phyloP scores from a whole-genome alignment of 169 alveolate species.

The Plasmodium malariae region DNA sequence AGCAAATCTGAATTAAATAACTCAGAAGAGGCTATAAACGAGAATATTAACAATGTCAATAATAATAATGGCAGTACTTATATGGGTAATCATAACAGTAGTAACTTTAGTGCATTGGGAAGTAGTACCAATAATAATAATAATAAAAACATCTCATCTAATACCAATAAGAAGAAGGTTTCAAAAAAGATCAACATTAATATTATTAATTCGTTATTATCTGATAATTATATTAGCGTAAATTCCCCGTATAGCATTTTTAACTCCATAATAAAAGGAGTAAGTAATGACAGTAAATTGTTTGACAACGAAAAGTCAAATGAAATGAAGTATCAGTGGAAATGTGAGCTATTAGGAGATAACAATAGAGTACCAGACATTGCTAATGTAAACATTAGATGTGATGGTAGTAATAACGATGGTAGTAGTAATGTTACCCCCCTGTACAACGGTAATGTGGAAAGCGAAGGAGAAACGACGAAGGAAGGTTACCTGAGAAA shows the following conservation, averaged over 20 bases:
- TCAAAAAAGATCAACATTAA: conserved; percentile 24
- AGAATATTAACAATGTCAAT: background rate
- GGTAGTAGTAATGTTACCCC: too few relatives aligned
- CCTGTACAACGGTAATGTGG: too few relatives aligned
- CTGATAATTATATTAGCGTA: conserved; percentile 18
- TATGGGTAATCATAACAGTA: background rate
- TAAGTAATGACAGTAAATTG: background rate
- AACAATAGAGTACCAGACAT: conserved; percentile 50
- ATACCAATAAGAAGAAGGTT: conserved; percentile 7
- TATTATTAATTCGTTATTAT: conserved; percentile 30
- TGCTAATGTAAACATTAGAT: too few relatives aligned
- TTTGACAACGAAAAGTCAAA: background rate
- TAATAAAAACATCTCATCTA: background rate
- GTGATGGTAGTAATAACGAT: too few relatives aligned
- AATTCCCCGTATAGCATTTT: conserved; percentile 28
- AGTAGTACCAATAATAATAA: too few relatives aligned
- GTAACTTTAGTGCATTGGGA: too few relatives aligned
- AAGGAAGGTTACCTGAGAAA: too few relatives aligned
- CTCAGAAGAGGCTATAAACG: background rate
- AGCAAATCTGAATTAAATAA: conserved; percentile 2
- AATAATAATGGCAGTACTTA: background rate
- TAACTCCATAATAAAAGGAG: background rate
- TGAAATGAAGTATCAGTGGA: background rate
- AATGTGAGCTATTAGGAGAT: background rate
- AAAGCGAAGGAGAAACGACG: too few relatives aligned